Evolutionary conservation across 305 asterid genomes (phyloP), one percentile per base, ranked within the genome.

Genomic region (Fraxinus greggii): DNA sequence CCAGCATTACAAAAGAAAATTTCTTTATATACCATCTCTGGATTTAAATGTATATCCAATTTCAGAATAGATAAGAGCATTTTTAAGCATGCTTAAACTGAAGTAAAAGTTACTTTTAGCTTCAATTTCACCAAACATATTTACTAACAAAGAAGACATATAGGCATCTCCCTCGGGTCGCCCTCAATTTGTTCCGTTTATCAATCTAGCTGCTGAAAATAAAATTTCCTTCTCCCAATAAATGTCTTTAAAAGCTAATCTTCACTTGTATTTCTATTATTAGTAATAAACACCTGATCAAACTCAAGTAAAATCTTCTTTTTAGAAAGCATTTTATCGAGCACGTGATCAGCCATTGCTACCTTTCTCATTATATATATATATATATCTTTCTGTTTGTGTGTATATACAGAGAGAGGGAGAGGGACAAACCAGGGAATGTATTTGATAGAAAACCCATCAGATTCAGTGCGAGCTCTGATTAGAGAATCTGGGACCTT

Each of bases 401-500:
- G 23, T n/a, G 7, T 51, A 38, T 19, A 59, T 45, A 79, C 29
- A 67, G 15, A 38, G 51, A 13, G 82, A 38, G 26, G 9, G 33
- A 40, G 29, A 35, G 15, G 15, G 15, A 78, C 23, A 29, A 69
- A 94, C 97, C 97, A 92, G 73, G 98, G 98, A 59, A 91, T 88
- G 83, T 91, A 95, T 90, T 88, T 91, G 83, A 87, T 5, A 83
- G 93, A 77, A 83, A 79, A 78, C 85, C 91, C 93, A 78, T 75
- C 72, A 70, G 93, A 81, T n/a, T 89, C 89, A 12, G 84, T 76
- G 72, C 94, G 91, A 83, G 17, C 31, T 33, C 81, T 83, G 87
- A 95, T 75, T 77, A 92, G 92, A 65, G 94, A 83, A 8, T 95
- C 97, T 0, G 98, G 98, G 4, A 95, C 93, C 81, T 91, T 93